A percentile compares a stretch with the other conserved stretches of the same genome.
Conservation (phyloP, 495 filamentous ascomycete species). For the Aspergillus egyptiacus region DNA sequence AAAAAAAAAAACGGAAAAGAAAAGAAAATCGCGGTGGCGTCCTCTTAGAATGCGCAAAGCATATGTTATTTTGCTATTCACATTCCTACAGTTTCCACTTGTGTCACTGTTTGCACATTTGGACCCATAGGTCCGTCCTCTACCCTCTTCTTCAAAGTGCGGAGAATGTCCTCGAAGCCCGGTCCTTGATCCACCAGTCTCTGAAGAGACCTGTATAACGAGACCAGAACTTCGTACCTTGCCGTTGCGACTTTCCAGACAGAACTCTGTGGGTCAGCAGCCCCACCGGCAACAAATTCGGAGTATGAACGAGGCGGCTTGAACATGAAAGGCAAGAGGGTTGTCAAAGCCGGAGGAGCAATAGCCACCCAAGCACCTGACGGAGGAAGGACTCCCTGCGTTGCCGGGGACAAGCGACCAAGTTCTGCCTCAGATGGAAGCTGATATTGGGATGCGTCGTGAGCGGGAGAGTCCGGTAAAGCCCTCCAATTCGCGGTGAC, state of each 20-base stretch:
- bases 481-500: conserved; percentile 51
- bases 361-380: conserved; percentile 48
- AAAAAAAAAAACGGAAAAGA: too few species aligned
- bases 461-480: conserved; percentile 21
- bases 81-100: conserved; percentile 34
- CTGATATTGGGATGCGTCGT: conserved; percentile 30
- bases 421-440: conserved; percentile 41
- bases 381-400: conserved; percentile 35
- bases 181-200: conserved; percentile 25
- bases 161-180: conserved; percentile 42
- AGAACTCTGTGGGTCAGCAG: conserved; percentile 51
- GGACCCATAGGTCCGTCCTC: conserved; percentile 42
- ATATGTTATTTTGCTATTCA: too few species aligned
- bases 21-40: too few species aligned
- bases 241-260: conserved; percentile 56
- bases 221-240: conserved; percentile 52
- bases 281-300: conserved; percentile 52
- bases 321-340: conserved; percentile 54
- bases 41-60: conserved; percentile 5
- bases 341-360: conserved; percentile 45
- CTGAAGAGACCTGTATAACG: conserved; percentile 34
- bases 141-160: conserved; percentile 38
- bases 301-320: conserved; percentile 52
- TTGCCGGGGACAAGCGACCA: conserved; percentile 30
- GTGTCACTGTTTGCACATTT: conserved; percentile 22